Percentiles rank a stretch among this genome's conserved stretches.
These are phyloP conservation scores for Colletotrichum sp. DNA, from an alignment of 2,329 filamentous ascomycete genomes.

Conservation along the genomic window DNA sequence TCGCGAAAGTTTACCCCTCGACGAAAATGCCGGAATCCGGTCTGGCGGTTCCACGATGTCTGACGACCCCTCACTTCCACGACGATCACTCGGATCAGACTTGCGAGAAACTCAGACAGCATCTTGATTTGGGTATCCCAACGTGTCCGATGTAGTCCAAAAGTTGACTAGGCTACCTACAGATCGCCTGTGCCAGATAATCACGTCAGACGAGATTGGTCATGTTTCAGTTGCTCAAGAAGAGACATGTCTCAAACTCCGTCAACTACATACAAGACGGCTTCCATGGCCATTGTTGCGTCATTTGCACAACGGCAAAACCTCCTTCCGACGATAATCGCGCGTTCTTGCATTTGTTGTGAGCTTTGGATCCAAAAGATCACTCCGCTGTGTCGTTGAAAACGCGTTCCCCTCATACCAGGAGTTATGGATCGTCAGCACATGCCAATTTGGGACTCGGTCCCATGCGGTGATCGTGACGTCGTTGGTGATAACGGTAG, in stretches of 20 bases:
- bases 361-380: neutral
- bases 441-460: neutral
- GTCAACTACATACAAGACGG: accelerated
- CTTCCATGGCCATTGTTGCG: neutral
- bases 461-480: neutral
- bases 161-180: neutral
- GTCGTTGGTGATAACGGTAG: neutral
- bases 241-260: neutral
- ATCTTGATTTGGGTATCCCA: neutral
- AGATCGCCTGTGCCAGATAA: neutral
- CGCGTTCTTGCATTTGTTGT: accelerated
- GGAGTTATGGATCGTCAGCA: neutral
- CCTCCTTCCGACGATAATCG: accelerated
- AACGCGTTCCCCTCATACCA: accelerated
- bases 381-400: neutral
- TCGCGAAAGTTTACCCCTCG: neutral
- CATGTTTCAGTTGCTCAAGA: neutral
- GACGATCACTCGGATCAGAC: neutral
- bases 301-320: neutral
- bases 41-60: neutral
- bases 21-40: neutral
- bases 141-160: neutral
- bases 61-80: neutral
- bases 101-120: neutral
- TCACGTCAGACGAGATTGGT: neutral